Percentiles rank a stretch among this genome's conserved stretches.
Evolutionary conservation across 495 filamentous ascomycete species (phyloP).

Genomic region (Neurospora terricola): DNA sequence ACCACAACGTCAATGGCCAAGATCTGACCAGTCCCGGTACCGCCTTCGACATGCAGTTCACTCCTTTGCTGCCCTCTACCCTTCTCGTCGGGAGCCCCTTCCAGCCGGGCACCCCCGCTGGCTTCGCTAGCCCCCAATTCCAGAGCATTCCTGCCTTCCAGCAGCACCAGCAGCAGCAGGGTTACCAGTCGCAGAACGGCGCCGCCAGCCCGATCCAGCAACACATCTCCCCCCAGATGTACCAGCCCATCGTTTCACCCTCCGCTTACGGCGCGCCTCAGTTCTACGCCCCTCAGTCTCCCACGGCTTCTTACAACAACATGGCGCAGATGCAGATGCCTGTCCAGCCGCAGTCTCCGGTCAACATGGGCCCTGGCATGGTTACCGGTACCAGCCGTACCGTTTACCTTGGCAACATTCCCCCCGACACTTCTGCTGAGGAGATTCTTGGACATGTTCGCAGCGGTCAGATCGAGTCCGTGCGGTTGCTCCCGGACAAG

Average conservation of each 20-base stretch:
- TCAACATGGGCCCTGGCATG: slow-evolving; percentile 64
- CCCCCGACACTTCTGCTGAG: slow-evolving; percentile 93
- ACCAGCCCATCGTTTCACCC: slow-evolving; percentile 68
- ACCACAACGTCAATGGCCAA: slow-evolving; percentile 38
- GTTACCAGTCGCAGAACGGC: slow-evolving; percentile 47
- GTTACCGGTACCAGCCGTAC: slow-evolving; percentile 89
- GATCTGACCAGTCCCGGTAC: slow-evolving; percentile 83
- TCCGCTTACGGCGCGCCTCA: slow-evolving; percentile 63
- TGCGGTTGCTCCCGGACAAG: slow-evolving; percentile 92
- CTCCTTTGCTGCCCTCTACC: slow-evolving; percentile 86
- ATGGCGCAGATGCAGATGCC: slow-evolving; percentile 44
- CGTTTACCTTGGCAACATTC: slow-evolving; percentile 96
- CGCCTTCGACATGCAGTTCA: slow-evolving; percentile 96
- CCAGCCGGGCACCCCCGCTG: slow-evolving; percentile 83
- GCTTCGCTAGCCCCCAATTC: slow-evolving; percentile 86
- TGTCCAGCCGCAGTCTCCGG: slow-evolving; percentile 50
- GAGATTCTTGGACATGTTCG: slow-evolving; percentile 95
- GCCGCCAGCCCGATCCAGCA: slow-evolving; percentile 41
- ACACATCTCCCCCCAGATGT: slow-evolving; percentile 58
- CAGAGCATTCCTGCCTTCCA: slow-evolving; percentile 71
- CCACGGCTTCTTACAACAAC: slow-evolving; percentile 61
- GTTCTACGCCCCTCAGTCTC: slow-evolving; percentile 77
- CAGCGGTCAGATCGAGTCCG: slow-evolving; percentile 97
- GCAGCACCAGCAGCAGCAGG: slow-evolving; percentile 45
- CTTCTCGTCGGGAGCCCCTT: slow-evolving; percentile 93